Evolutionary conservation across 495 filamentous ascomycete genomes (phyloP), one percentile per base, ranked within the genome.

Genomic region (Jackrogersella multiformis): DNA sequence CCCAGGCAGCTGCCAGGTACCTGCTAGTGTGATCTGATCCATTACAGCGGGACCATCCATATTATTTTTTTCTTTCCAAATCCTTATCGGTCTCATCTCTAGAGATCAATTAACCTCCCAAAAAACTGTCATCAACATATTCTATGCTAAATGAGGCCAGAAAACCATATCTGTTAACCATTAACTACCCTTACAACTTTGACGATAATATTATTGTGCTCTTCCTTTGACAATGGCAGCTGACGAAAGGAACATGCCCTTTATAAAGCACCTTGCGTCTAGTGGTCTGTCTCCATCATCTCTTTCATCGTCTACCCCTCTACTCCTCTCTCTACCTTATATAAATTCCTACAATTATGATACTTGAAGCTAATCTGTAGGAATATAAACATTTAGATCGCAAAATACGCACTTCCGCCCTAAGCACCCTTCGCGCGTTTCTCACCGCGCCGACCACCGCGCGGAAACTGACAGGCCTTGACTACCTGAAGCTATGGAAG

Each of bases 401-500:
- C 60, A 89, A 88, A 78, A 88, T 86, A 62, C 92, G 94, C 73
- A 92, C 92, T 75, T 85, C 88, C 46, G 92, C 93, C 54, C 86
- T 98, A 73, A 79, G 83, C 26, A 93, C 90, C 48, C 87, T 99
- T 8, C 88, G 88, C 38, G 85, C 86, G 39, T 99, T 90, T 80
- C 87, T 99, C 72, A 87, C 87, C 16, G 85, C 86, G 30, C 85
- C 85, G 23, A 78, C 85, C 34, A 72, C 77, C 44, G 64, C 78
- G 45, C 66, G 76, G 1, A 68, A 74, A 20, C 87, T 99, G 56
- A 81, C 86, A 12, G 81, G 87, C 16, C 77, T 96, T 66, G 94
- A 99, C 49, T 81, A 92, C 30, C 83, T 96, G 56, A 97, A 97
- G 79, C 84, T 99, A 63, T 97, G 94, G 93, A 97, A 97, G 78